phyloP scores from a whole-genome alignment of 2,329 filamentous ascomycete species.

The Botryotinia convoluta region DNA sequence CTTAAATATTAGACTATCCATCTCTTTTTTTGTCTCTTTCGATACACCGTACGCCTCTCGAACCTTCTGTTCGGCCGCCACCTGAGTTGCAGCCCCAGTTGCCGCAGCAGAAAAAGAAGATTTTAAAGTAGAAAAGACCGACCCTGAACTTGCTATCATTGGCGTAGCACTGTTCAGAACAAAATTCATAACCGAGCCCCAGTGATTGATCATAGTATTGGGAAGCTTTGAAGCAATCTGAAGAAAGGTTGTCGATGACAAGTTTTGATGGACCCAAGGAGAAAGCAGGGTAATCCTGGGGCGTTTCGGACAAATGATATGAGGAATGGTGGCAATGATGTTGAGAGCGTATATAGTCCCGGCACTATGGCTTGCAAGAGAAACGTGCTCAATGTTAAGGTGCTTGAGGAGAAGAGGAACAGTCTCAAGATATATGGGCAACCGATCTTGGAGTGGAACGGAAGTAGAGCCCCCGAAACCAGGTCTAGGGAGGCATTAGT shows the following conservation, averaged over 20 bases:
- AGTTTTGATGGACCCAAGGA: conserved; percentile 43
- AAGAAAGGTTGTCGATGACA: conserved; percentile 23
- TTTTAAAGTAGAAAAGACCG: conserved; percentile 18
- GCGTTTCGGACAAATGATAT: conserved; percentile 34
- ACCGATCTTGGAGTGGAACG: conserved; percentile 40
- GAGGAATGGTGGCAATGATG: conserved; percentile 39
- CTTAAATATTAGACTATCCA: conserved; percentile 24
- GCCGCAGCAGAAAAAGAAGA: conserved; percentile 20
- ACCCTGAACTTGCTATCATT: conserved; percentile 22
- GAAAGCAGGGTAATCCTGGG: conserved; percentile 30
- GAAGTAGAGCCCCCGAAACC: conserved; percentile 46
- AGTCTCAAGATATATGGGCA: conserved; percentile 43
- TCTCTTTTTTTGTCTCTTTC: conserved; percentile 22
- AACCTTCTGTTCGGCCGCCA: conserved; percentile 22
- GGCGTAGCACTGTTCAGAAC: conserved; percentile 38
- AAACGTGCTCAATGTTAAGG: conserved; percentile 40
- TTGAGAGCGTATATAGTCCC: conserved; percentile 47
- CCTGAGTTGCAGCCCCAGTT: background rate
- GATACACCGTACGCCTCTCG: conserved; percentile 27
- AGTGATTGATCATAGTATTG: conserved; percentile 36
- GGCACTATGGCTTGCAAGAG: conserved; percentile 42
- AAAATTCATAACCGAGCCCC: conserved; percentile 37
- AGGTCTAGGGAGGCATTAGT: conserved; percentile 38
- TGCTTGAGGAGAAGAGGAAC: conserved; percentile 41
- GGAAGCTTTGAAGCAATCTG: conserved; percentile 27